Conservation (phyloP, 108 stramenopile genomes). For the Cyclostephanos tholiformis region DNA sequence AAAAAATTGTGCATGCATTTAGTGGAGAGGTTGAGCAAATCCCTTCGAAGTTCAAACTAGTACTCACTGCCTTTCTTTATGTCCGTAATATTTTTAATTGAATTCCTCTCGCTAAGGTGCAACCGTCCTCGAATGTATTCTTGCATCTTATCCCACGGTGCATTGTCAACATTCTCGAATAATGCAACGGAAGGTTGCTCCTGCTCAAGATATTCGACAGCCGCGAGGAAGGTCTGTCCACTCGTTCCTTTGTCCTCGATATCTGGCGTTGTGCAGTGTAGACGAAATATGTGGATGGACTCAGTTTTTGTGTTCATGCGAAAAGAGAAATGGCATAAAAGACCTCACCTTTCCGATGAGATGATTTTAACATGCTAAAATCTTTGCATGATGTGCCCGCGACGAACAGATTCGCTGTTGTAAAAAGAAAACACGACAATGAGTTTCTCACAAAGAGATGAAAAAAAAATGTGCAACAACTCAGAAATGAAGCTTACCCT, state of each 20-base stretch:
- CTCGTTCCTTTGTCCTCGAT: conserved; percentile 76
- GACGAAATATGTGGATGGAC: neutral
- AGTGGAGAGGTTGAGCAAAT: neutral
- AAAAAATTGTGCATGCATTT: neutral
- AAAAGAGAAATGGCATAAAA: neutral
- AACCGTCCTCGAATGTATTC: conserved; percentile 73
- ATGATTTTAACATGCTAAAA: conserved; percentile 64
- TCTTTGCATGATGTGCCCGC: conserved; percentile 82
- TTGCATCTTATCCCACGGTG: conserved; percentile 72
- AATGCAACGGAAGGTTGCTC: conserved; percentile 57
- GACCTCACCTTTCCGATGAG: conserved; percentile 37
- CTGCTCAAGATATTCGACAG: conserved; percentile 58
- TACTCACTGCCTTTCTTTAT: conserved; percentile 27
- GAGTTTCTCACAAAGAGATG: neutral
- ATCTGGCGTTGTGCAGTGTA: conserved; percentile 26
- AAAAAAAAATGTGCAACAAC: neutral
- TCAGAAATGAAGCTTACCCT: conserved; percentile 11
- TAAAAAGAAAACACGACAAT: neutral
- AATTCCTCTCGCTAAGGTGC: conserved; percentile 29
- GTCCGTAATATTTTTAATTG: conserved; percentile 48
- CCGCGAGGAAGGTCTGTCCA: conserved; percentile 79
- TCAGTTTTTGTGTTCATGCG: neutral
- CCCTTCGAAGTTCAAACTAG: no score
- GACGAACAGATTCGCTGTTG: conserved; percentile 61
- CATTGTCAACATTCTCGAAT: conserved; percentile 77